phyloP scores from a whole-genome alignment of 2,329 filamentous ascomycete species.

The Decorospora gaudefroyi region DNA sequence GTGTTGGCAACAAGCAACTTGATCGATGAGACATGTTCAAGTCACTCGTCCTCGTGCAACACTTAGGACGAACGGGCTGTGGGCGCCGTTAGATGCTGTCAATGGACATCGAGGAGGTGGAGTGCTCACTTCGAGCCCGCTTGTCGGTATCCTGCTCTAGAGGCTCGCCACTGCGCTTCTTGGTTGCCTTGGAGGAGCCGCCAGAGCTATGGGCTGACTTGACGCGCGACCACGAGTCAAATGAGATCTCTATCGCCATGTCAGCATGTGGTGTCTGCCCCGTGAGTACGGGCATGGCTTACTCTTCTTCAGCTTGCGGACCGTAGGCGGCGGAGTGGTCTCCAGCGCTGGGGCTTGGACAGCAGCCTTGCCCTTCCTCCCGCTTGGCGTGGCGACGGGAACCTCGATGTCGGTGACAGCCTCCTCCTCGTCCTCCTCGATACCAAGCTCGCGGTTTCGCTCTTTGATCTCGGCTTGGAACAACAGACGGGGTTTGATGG shows the following conservation, averaged over 20 bases:
- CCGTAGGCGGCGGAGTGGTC: slow-evolving; percentile 60
- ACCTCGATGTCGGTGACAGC: slow-evolving; percentile 59
- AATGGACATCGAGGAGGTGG: slow-evolving; percentile 31
- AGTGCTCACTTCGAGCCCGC: slow-evolving; percentile 41
- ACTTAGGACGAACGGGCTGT: slow-evolving; percentile 25
- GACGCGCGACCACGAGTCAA: slow-evolving; percentile 70
- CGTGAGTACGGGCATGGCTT: slow-evolving; percentile 28
- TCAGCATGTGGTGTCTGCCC: slow-evolving; percentile 16
- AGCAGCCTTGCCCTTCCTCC: slow-evolving; percentile 51
- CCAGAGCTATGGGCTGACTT: slow-evolving; percentile 55
- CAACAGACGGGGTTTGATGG: slow-evolving; percentile 72
- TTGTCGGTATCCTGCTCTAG: slow-evolving; percentile 38
- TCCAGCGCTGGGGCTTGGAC: slow-evolving; percentile 54
- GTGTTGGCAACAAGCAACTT: slow-evolving; percentile 1
- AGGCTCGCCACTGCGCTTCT: slow-evolving; percentile 42
- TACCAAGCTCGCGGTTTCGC: slow-evolving; percentile 48
- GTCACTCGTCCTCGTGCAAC: slow-evolving; percentile 1
- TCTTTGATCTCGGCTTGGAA: slow-evolving; percentile 62
- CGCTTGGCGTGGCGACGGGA: slow-evolving; percentile 36
- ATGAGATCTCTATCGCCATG: slow-evolving; percentile 46
- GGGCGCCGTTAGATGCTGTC: slow-evolving; percentile 33
- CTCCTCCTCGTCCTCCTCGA: slow-evolving; percentile 61
- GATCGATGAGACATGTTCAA: not conserved
- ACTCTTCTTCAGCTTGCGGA: slow-evolving; percentile 65
- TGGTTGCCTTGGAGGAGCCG: slow-evolving; percentile 45